A percentile compares a stretch with the other conserved stretches of the same genome.
These are phyloP conservation scores for Paraconiothyrium sp. DNA, from an alignment of 2,329 filamentous ascomycete genomes.

Conservation along the genomic window DNA sequence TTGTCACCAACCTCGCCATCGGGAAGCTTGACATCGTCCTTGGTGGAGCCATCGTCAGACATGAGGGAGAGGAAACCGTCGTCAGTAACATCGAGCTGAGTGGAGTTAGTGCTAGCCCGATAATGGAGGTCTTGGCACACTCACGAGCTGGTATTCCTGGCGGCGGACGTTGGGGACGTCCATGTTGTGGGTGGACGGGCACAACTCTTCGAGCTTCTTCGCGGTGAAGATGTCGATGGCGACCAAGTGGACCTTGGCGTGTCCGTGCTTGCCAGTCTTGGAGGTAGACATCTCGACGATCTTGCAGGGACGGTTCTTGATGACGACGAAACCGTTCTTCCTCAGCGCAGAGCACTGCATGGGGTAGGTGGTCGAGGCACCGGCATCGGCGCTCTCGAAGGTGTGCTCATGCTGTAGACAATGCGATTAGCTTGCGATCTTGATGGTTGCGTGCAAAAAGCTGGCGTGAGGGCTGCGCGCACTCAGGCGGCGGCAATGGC, in stretches of 20 bases:
- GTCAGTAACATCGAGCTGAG: conserved; percentile 88
- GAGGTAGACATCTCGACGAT: conserved; percentile 99
- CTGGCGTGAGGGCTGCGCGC: conserved; percentile 36
- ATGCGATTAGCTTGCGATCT: conserved; percentile 28
- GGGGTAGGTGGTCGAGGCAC: conserved; percentile 91
- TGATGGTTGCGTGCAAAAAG: conserved; percentile 16
- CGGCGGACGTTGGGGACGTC: conserved; percentile 94
- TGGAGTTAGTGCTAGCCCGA: conserved; percentile 26
- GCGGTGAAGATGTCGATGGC: conserved; percentile 98
- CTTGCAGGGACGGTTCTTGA: conserved; percentile 99
- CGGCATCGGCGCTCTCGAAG: conserved; percentile 96
- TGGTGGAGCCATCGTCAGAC: conserved; percentile 83
- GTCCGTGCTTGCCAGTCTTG: conserved; percentile 99
- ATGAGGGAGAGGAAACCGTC: conserved; percentile 96
- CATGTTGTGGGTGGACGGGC: conserved; percentile 96
- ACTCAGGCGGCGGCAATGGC: conserved; percentile 44
- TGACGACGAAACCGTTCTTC: conserved; percentile 99
- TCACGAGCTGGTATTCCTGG: conserved; percentile 92
- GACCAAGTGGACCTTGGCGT: conserved; percentile 99
- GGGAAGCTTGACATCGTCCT: conserved; percentile 94
- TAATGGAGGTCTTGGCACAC: conserved; percentile 52
- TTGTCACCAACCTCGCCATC: conserved; percentile 89
- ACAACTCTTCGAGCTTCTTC: conserved; percentile 99
- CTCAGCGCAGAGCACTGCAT: conserved; percentile 99
- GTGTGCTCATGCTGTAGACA: conserved; percentile 65